Evolutionary conservation across 2,329 filamentous ascomycete genomes (phyloP), one percentile per base, ranked within the genome.

Genomic region (Xylariaceae sp.): DNA sequence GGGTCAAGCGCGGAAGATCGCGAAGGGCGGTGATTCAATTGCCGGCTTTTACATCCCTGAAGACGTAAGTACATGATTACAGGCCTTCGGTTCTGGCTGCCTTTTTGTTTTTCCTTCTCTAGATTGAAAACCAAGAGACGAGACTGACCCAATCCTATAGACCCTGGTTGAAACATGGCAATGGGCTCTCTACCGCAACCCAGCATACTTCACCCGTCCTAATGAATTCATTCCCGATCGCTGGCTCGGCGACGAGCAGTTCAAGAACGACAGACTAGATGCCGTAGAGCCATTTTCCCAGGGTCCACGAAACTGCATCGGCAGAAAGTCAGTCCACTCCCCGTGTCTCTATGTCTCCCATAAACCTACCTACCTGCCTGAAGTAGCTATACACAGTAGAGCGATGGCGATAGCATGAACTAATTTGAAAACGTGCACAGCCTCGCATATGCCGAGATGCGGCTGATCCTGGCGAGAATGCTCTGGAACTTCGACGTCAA

Each of bases 391-490:
- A n/a, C n/a, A n/a, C n/a, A n/a, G n/a, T n/a, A n/a, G n/a, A n/a
- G n/a, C n/a, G n/a, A n/a, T n/a, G n/a, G n/a, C n/a, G n/a, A n/a
- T n/a, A 11, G 11, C 24, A 3, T 11, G 4, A 9, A 3, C 16
- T 33, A 39, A 44, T 24, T 45, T 55, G 13, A 55, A 36, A 18
- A 31, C 8, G 18, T 12, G 22, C 12, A 37, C 34, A 68, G 63
- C 41, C 57, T 69, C 26, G 66, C 66, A 8, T 66, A 67, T 38
- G 59, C 57, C 7, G 66, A 70, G 52, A 67, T 69, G 64, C 61
- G 66, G 22, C 48, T 69, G 29, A 62, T 68, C 28, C 42, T 69
- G 2, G 61, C 64, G 4, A 54, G 55, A n/a, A 44, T 69, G 13
- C 42, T 69, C 4, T 69, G 55, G 22, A 64, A 64, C 38, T 69